phyloP scores from a whole-genome alignment of 257 asterid genomes.

The Fraxinus americana region DNA sequence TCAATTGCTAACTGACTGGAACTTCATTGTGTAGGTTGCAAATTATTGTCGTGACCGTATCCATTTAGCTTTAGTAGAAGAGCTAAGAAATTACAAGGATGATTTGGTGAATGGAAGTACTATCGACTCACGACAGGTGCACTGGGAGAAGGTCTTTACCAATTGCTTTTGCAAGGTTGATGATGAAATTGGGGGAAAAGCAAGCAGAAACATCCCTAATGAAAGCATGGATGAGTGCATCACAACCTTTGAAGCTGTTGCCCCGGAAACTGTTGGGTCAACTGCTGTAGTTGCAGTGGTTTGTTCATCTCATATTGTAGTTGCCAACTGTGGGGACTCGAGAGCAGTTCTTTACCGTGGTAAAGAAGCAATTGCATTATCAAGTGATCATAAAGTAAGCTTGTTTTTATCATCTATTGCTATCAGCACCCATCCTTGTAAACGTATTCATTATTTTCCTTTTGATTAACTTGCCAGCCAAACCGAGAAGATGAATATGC shows the following conservation, averaged over 20 bases:
- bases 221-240: slow-evolving; percentile 28
- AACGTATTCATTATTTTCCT: not conserved
- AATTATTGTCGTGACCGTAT: slow-evolving; percentile 70
- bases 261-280: slow-evolving; percentile 82
- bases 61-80: slow-evolving; percentile 69
- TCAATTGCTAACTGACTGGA: slow-evolving; percentile 12
- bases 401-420: not conserved
- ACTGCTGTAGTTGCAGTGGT: slow-evolving; percentile 83
- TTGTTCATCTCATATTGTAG: slow-evolving; percentile 78
- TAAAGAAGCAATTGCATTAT: slow-evolving; percentile 72
- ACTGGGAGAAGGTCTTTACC: slow-evolving; percentile 67
- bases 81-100: slow-evolving; percentile 44
- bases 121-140: slow-evolving; percentile 55
- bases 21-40: slow-evolving; percentile 59
- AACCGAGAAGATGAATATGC: slow-evolving; percentile 79
- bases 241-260: slow-evolving; percentile 49
- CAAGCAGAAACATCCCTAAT: slow-evolving; percentile 26
- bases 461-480: slow-evolving; percentile 47
- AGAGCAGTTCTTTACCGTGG: slow-evolving; percentile 89
- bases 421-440: slow-evolving; percentile 4
- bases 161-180: slow-evolving; percentile 73
- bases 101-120: slow-evolving; percentile 33
- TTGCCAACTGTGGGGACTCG: slow-evolving; percentile 86
- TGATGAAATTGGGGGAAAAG: slow-evolving; percentile 77
- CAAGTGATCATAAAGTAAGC: slow-evolving; percentile 73